Evolutionary conservation across 1,284 basidiomycete species (phyloP), one percentile per base, ranked within the genome.

Genomic region (Trichosporon inkin): DNA sequence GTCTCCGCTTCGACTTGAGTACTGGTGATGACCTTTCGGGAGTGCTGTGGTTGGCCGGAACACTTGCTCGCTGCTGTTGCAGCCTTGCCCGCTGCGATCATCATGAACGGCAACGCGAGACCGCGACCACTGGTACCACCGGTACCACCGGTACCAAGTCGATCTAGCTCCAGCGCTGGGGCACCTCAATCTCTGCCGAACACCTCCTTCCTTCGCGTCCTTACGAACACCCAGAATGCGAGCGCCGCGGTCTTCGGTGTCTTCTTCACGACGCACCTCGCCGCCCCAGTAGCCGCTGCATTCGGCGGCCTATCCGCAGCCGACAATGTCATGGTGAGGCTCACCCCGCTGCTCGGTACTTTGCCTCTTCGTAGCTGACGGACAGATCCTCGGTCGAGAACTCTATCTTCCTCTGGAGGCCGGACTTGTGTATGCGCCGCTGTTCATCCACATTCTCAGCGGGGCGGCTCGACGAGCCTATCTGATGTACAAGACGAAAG

Each of bases 201-300:
- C 44, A 49, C 44, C 17, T 49, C 44, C 17, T 51, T 75, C 47
- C 65, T 78, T 1, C 66, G 71, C 32, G 60, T 70, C 10, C 63
- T 78, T 11, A 75, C 73, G 5, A 60, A 68, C 22, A 70, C 69
- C 7, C 75, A 77, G 61, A 76, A 78, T 56, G 70, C 71, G 13
- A 73, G 70, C 2, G 77, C 74, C 1, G 58, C 73, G 24, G 69
- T 71, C 1, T 77, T 76, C 55, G 66, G 69, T 20, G 64, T 72
- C 17, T 78, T 78, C 56, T 57, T 76, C 7, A 61, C 63, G 6
- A 65, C 74, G 6, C 77, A 78, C 60, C 64, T 78, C 10, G 71
- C 68, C 6, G 69, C 72, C 36, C 77, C 77, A 1, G 13, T 76
- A 2, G 71, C 67, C 0, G 75, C 75, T 28, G 65, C 69, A 4